A percentile compares a stretch with the other conserved stretches of the same genome.
Evolutionary conservation across 139 green algal genomes (phyloP).

Genomic region (Ulvella scutata): DNA sequence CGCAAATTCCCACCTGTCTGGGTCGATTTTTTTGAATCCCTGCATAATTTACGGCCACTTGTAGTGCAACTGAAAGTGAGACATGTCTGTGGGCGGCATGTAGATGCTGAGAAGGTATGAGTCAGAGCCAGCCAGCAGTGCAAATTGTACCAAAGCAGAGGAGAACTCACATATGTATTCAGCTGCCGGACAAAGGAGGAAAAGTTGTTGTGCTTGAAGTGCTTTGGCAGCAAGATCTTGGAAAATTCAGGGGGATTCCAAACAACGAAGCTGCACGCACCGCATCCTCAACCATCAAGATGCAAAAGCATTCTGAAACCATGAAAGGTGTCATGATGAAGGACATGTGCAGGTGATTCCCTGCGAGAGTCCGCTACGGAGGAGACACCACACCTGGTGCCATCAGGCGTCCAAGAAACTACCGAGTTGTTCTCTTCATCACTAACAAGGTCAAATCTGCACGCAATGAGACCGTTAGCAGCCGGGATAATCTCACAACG

Average conservation of each 20-base stretch:
- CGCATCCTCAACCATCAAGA: not conserved
- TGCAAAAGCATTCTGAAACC: not conserved
- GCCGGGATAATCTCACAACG: not conserved
- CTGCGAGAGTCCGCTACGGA: too few relatives aligned
- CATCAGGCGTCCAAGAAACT: constrained; percentile 72
- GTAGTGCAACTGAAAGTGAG: too few relatives aligned
- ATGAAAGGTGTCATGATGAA: too few relatives aligned
- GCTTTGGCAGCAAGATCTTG: constrained; percentile 65
- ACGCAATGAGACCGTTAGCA: not conserved
- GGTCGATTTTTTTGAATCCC: constrained; percentile 92
- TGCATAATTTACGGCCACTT: too few relatives aligned
- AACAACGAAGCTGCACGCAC: constrained; percentile 66
- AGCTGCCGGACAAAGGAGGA: constrained; percentile 90
- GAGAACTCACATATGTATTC: constrained; percentile 79
- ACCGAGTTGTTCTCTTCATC: constrained; percentile 57
- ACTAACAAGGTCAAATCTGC: constrained; percentile 87
- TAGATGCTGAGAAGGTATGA: not conserved
- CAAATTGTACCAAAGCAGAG: too few relatives aligned
- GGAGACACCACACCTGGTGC: constrained; percentile 41
- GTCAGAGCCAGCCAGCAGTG: too few relatives aligned
- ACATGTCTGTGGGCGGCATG: not conserved
- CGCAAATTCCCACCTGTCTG: constrained; percentile 95
- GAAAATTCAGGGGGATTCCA: constrained; percentile 85
- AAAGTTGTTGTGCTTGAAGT: constrained; percentile 98
- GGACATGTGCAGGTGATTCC: too few relatives aligned